These are phyloP conservation scores for Metarhizium album DNA, from an alignment of 2,329 filamentous ascomycete species.

Conservation along the genomic window DNA sequence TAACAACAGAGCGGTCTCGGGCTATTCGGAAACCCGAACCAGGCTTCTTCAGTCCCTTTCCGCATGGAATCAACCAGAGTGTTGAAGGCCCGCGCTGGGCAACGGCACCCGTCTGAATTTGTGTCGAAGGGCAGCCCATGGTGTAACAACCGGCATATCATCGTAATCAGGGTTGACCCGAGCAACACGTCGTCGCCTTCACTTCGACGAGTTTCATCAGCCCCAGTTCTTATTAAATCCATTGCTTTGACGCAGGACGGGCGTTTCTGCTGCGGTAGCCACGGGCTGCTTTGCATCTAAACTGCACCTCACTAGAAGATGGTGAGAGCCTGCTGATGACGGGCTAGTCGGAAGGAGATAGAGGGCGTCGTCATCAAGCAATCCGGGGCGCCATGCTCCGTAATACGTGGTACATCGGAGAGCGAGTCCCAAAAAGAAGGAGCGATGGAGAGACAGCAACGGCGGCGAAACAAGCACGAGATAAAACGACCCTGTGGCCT, in stretches of 20 bases:
- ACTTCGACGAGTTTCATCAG: conserved; percentile 7
- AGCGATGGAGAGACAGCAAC: not conserved
- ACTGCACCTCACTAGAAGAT: too few relatives aligned
- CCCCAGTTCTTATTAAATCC: too few relatives aligned
- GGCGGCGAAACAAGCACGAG: not conserved
- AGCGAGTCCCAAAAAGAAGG: not conserved
- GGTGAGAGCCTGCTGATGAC: not conserved
- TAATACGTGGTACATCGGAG: not conserved
- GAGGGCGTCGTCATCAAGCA: conserved; percentile 8
- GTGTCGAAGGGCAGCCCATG: too few relatives aligned
- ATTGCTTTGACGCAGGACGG: not conserved
- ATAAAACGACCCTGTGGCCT: not conserved
- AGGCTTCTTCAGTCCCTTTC: not conserved
- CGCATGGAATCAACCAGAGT: too few relatives aligned
- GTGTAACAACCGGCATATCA: not conserved
- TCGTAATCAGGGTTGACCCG: not conserved
- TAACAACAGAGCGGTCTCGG: not conserved
- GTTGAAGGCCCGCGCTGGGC: not conserved
- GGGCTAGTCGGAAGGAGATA: conserved; percentile 4
- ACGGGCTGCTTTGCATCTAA: conserved; percentile 2
- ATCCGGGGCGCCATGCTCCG: conserved; percentile 1
- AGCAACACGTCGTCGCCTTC: conserved; percentile 5
- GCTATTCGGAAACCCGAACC: not conserved
- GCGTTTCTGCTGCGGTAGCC: conserved; percentile 3
- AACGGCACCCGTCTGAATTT: not conserved